Conservation (phyloP, 2,329 filamentous ascomycete species). For the Gaeumannomyces tritici region DNA sequence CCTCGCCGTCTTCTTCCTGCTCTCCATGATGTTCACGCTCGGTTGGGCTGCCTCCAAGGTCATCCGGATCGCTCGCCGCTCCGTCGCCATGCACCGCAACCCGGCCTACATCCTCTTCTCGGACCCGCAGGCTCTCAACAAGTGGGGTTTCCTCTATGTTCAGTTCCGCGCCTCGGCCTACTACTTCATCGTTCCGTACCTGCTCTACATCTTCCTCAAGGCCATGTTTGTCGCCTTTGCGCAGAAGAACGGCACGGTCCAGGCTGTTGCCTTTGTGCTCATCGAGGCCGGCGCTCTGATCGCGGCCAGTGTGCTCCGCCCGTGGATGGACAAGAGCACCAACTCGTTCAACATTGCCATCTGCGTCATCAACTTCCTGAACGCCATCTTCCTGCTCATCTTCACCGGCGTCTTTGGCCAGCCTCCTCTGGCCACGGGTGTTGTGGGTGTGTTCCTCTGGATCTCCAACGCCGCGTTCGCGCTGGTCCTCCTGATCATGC, state of each 20-base stretch:
- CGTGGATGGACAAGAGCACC: slow-evolving; percentile 95
- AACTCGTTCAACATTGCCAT: slow-evolving; percentile 87
- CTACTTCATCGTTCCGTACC: slow-evolving; percentile 72
- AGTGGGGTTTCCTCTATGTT: slow-evolving; percentile 87
- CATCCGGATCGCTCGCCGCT: slow-evolving; percentile 69
- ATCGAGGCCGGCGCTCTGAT: slow-evolving; percentile 67
- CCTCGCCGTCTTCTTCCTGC: slow-evolving; percentile 69
- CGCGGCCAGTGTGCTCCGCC: slow-evolving; percentile 61
- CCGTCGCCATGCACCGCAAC: slow-evolving; percentile 79
- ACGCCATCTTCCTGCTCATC: slow-evolving; percentile 69
- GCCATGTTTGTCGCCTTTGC: slow-evolving; percentile 72
- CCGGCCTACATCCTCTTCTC: slow-evolving; percentile 86
- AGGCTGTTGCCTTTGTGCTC: slow-evolving; percentile 67
- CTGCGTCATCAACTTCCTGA: slow-evolving; percentile 71
- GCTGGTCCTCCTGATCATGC: slow-evolving; percentile 65
- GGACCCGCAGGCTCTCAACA: slow-evolving; percentile 74
- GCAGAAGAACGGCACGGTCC: slow-evolving; percentile 55
- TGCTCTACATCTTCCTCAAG: slow-evolving; percentile 67
- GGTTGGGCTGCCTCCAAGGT: slow-evolving; percentile 76
- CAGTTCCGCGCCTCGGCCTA: slow-evolving; percentile 83
- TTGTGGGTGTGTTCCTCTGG: slow-evolving; percentile 78
- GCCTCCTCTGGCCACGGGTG: slow-evolving; percentile 67
- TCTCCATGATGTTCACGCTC: slow-evolving; percentile 64
- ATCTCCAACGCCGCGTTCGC: slow-evolving; percentile 72
- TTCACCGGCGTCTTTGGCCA: slow-evolving; percentile 77